These are phyloP conservation scores for Aspergillus sclerotialis DNA, from an alignment of 2,329 filamentous ascomycete species.

Conservation along the genomic window DNA sequence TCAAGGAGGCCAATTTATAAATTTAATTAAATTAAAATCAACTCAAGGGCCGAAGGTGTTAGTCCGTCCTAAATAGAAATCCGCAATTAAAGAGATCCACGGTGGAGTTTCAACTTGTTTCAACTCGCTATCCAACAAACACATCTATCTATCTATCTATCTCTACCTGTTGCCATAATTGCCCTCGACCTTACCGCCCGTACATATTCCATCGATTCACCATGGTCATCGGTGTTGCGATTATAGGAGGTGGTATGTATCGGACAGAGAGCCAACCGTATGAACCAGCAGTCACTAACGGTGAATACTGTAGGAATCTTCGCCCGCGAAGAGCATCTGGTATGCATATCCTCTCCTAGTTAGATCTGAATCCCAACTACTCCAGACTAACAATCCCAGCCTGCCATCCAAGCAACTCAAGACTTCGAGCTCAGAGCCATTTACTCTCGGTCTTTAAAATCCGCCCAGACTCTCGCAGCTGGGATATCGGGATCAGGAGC, in stretches of 20 bases:
- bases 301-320: conserved; percentile 42
- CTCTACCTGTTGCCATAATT: too few species aligned
- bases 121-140: too few species aligned
- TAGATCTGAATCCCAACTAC: neutral
- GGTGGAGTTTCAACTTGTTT: too few species aligned
- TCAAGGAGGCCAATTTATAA: too few species aligned
- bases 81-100: too few species aligned
- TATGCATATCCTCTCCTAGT: conserved; percentile 12
- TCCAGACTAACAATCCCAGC: conserved; percentile 25
- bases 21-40: too few species aligned
- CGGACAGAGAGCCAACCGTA: neutral
- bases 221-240: conserved; percentile 42
- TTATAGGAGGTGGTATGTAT: conserved; percentile 45
- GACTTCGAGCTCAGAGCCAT: conserved; percentile 47
- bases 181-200: too few species aligned
- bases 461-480: conserved; percentile 40
- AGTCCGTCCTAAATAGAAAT: too few species aligned
- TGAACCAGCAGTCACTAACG: neutral
- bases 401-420: conserved; percentile 43
- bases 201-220: too few species aligned
- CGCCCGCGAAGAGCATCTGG: conserved; percentile 50
- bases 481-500: conserved; percentile 17
- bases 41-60: too few species aligned
- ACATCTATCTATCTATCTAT: too few species aligned
- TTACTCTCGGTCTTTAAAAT: conserved; percentile 52